These are phyloP conservation scores for Mimosa pudica DNA, from an alignment of 306 rosid genomes.

Conservation along the genomic window DNA sequence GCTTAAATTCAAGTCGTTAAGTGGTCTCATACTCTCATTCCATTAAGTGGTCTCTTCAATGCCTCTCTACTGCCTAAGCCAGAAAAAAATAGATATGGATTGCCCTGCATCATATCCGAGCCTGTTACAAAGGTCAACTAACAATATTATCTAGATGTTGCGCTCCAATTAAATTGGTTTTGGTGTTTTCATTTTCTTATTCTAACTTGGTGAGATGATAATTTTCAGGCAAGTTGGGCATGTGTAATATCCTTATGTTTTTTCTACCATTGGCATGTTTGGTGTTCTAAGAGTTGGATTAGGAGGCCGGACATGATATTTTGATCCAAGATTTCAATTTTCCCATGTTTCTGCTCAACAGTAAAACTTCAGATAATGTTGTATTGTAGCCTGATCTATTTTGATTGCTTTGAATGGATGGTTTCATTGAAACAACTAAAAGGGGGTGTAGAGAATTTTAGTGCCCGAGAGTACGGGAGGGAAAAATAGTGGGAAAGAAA, in stretches of 20 bases:
- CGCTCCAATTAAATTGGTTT: not conserved
- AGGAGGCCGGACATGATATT: not conserved
- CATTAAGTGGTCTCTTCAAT: not conserved
- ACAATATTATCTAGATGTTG: conserved; percentile 12
- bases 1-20: no score
- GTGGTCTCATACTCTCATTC: no score
- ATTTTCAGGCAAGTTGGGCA: not conserved
- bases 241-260: not conserved
- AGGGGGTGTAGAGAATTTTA: not conserved
- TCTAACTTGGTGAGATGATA: not conserved
- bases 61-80: not conserved
- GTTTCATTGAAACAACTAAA: no score
- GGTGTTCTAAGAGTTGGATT: not conserved
- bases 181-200: not conserved
- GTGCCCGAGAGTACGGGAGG: not conserved
- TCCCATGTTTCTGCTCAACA: not conserved
- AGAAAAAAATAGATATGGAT: no score
- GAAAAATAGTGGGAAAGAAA: not conserved
- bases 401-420: no score
- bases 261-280: not conserved
- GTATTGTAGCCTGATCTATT: no score
- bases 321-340: not conserved
- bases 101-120: no score
- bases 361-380: no score
- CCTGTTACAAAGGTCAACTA: not conserved